Conservation (phyloP, 768 basidiomycete genomes). For the Mycena polygramma region DNA sequence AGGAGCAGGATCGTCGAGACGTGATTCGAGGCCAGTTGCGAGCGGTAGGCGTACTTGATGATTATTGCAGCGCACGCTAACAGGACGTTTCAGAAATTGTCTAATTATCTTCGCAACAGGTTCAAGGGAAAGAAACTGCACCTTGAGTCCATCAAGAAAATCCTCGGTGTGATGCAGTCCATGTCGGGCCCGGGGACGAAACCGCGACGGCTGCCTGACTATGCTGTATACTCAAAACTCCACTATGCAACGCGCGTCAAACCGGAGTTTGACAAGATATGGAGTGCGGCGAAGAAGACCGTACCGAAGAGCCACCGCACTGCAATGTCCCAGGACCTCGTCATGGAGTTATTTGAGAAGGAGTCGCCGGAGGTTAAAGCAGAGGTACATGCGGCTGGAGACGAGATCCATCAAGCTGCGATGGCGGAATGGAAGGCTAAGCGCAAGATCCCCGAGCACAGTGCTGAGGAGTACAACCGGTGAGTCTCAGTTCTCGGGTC, state of each 20-base stretch:
- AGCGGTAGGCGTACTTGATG: too few species aligned
- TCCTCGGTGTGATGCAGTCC: not conserved
- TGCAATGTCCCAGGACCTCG: conserved; percentile 9
- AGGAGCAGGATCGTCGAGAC: too few species aligned
- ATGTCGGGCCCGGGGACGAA: not conserved
- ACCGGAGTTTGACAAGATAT: conserved; percentile 1
- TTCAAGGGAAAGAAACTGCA: not conserved
- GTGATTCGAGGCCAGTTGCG: too few species aligned
- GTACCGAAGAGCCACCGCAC: not conserved
- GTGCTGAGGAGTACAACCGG: conserved; percentile 9
- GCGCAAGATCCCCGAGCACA: not conserved
- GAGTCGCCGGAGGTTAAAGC: not conserved
- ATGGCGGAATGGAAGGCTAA: not conserved
- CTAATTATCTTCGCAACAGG: not conserved
- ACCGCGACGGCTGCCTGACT: not conserved
- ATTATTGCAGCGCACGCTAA: too few species aligned
- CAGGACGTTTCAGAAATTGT: too few species aligned
- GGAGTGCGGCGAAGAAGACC: not conserved
- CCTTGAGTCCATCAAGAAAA: not conserved
- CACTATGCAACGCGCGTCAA: conserved; percentile 2
- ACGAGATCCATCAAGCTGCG: not conserved
- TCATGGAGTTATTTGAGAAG: not conserved
- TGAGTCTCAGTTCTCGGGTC: not conserved
- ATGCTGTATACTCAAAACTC: not conserved
- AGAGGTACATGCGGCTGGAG: not conserved